These are phyloP conservation scores for Didymella sp. DNA, from an alignment of 2,329 filamentous ascomycete species.

Conservation along the genomic window DNA sequence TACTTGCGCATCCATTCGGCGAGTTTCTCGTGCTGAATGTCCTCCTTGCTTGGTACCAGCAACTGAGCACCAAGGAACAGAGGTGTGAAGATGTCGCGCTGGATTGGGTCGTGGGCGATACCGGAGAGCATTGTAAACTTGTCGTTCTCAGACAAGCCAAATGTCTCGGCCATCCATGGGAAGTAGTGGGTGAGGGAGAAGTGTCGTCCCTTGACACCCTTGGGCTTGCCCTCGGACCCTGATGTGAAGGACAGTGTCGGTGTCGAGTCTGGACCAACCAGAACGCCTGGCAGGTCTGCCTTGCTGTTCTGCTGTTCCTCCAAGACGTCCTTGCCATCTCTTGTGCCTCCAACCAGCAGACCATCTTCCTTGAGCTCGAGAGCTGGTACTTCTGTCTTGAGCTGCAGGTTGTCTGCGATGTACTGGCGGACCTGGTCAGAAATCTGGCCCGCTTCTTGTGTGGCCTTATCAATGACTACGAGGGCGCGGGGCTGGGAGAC, in stretches of 20 bases:
- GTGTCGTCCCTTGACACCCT: constrained; percentile 87
- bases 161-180: constrained; percentile 89
- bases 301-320: constrained; percentile 60
- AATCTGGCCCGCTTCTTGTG: constrained; percentile 69
- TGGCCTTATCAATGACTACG: constrained; percentile 75
- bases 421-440: constrained; percentile 68
- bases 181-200: constrained; percentile 87
- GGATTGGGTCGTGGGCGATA: constrained; percentile 75
- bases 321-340: constrained; percentile 73
- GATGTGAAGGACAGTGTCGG: constrained; percentile 70
- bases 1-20: constrained; percentile 87
- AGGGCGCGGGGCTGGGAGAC: constrained; percentile 77
- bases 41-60: constrained; percentile 78
- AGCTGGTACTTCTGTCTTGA: constrained; percentile 77
- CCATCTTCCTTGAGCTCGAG: constrained; percentile 77
- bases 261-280: constrained; percentile 85
- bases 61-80: constrained; percentile 84
- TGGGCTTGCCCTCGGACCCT: constrained; percentile 79
- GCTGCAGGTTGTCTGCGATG: constrained; percentile 73
- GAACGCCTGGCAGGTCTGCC: constrained; percentile 68
- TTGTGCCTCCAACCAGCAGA: constrained; percentile 70
- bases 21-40: constrained; percentile 84
- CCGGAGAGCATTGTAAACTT: constrained; percentile 84
- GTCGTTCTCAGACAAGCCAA: constrained; percentile 73
- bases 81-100: constrained; percentile 84